Base-by-base conservation (phyloP, 192 early-diverging fungal species). In the Lobosporangium transversale region DNA sequence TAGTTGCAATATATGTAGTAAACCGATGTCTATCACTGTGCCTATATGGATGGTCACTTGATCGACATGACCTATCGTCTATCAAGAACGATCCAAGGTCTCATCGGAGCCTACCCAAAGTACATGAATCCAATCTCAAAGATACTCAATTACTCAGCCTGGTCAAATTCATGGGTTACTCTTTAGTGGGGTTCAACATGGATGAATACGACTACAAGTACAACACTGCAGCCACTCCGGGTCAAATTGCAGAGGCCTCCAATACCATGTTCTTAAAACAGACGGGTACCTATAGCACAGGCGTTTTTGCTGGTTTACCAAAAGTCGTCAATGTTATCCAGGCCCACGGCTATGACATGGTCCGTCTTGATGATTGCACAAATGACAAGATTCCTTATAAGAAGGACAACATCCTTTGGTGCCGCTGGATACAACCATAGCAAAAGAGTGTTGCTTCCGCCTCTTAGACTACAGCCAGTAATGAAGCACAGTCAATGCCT, bases 51-150 rank as follows among this genome's bases (percentile, higher is more conserved):
- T 29, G 84, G 84, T 11, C 81, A 85, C 35, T 69, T 83, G 42
- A 85, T 85, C 67, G 84, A 79, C n/a, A 85, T 85, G 84, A 85
- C 81, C 26, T 85, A 85, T 53, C 84, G 84, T 29, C 62, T 82
- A 48, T 80, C 84, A 18, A 78, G 80, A 20, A 80, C 80, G 10
- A 79, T 85, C 37, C 74, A 85, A 32, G 79, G 78, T 35, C 54
- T 85, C 55, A 83, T 85, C 23, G 84, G 84, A 15, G 84, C 83
- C 32, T 68, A 80, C 31, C 84, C 84, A 14, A 81, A 81, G 48
- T 85, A 81, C 62, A 62, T 85, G 42, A 80, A 82, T 57, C 81
- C 26, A 63, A 78, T 36, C 60, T 82, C 21, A 79, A 80, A 54
- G 81, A 85, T 52, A 26, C 67, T 23, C 74, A 78, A 12, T 52